These are phyloP conservation scores for Limtongia smithiae DNA, from an alignment of 805 yeast genomes.

Conservation along the genomic window DNA sequence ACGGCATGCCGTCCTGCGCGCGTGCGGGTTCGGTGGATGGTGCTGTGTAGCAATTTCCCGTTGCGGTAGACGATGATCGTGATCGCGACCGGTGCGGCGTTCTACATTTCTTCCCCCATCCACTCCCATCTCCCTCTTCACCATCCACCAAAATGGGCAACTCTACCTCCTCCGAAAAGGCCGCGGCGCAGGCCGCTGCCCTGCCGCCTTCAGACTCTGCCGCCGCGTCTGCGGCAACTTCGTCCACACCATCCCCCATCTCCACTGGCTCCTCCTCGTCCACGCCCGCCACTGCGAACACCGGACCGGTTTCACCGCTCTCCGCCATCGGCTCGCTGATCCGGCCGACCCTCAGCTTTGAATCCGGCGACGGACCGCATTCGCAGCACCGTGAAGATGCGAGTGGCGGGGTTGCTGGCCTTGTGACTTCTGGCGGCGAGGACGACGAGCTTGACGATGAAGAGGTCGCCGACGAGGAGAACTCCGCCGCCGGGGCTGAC, in stretches of 20 bases:
- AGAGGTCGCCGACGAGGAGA: neutral
- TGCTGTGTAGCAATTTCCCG: no score
- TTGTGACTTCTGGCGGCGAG: slow-evolving; percentile 1
- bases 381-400: slow-evolving; percentile 22
- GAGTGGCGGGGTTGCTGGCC: neutral
- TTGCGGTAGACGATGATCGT: no score
- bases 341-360: slow-evolving; percentile 13
- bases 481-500: neutral
- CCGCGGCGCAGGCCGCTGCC: neutral
- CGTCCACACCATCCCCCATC: slow-evolving; percentile 1
- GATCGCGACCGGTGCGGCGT: neutral
- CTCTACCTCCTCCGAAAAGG: slow-evolving; percentile 24
- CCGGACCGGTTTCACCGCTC: neutral
- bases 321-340: neutral
- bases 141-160: slow-evolving; percentile 18
- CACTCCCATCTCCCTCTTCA: neutral
- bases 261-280: neutral
- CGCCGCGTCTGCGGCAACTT: slow-evolving; percentile 3
- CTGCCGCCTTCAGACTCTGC: slow-evolving; percentile 14
- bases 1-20: no score
- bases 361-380: slow-evolving; percentile 19
- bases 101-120: neutral
- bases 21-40: no score
- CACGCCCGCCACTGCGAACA: neutral
- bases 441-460: slow-evolving; percentile 8